Conservation (phyloP, 1,139 yeast genomes). For the Yamadazyma oceani region DNA sequence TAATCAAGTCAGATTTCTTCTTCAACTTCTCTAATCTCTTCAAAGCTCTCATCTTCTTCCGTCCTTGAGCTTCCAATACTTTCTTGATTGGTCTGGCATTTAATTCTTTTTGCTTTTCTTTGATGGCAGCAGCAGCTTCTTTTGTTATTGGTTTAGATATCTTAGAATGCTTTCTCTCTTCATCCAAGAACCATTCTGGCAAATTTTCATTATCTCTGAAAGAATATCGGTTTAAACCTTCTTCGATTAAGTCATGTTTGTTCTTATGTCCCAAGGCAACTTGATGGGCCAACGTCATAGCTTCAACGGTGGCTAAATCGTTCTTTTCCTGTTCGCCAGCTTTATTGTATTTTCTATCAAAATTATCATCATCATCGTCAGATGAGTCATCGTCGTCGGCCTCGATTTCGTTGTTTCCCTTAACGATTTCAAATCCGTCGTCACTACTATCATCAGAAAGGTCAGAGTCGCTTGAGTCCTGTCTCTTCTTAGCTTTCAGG, state of each 20-base stretch:
- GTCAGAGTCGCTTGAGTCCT: constrained; percentile 15
- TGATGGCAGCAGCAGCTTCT: constrained; percentile 91
- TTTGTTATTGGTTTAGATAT: constrained; percentile 89
- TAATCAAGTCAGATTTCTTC: constrained; percentile 90
- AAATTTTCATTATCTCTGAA: constrained; percentile 88
- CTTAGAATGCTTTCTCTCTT: constrained; percentile 83
- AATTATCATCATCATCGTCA: constrained; percentile 44
- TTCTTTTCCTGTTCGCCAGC: constrained; percentile 59
- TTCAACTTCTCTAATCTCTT: constrained; percentile 85
- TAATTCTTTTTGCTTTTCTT: constrained; percentile 83
- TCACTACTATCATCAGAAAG: constrained; percentile 27
- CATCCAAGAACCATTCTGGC: constrained; percentile 96
- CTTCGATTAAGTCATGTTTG: constrained; percentile 81
- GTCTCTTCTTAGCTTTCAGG: constrained; percentile 7
- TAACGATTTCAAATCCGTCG: constrained; percentile 51
- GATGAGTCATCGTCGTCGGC: constrained; percentile 40
- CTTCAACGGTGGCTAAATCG: constrained; percentile 89
- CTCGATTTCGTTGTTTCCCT: constrained; percentile 25
- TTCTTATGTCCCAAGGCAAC: constrained; percentile 85
- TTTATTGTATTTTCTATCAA: constrained; percentile 29
- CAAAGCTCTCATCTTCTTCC: constrained; percentile 93
- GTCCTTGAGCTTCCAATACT: constrained; percentile 94
- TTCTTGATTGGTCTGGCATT: constrained; percentile 98
- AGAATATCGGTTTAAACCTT: constrained; percentile 88
- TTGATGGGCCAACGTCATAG: constrained; percentile 97